Percentiles rank a stretch among this genome's conserved stretches.
Conservation (phyloP, 2,329 filamentous ascomycete species). For the Epichloe gansuensis region DNA sequence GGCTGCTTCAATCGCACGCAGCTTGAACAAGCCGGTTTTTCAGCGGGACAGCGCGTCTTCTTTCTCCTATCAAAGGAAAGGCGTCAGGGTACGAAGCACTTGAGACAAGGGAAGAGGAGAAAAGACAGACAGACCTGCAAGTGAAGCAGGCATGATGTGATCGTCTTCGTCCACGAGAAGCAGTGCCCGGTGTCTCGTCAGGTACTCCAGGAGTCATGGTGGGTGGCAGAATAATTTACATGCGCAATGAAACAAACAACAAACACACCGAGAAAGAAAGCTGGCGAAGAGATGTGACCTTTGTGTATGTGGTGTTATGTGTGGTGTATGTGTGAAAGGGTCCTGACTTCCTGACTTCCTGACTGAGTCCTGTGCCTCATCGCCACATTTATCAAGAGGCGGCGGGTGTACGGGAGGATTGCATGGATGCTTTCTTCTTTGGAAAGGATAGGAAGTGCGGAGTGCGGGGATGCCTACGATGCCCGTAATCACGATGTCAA, state of each 20-base stretch:
- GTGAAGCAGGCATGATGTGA: conserved; percentile 33
- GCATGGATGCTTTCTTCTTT: neutral
- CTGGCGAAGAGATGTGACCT: neutral
- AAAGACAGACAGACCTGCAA: conserved; percentile 27
- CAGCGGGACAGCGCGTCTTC: conserved; percentile 39
- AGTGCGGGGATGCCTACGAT: neutral
- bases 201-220: conserved; percentile 17
- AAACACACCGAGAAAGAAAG: neutral
- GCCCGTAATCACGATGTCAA: neutral
- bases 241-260: neutral
- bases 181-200: conserved; percentile 15
- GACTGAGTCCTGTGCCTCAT: neutral
- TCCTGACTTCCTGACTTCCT: no score
- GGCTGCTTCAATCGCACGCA: conserved; percentile 35
- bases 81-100: neutral
- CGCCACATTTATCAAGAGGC: neutral
- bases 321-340: no score
- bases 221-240: conserved; percentile 1
- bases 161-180: conserved; percentile 23
- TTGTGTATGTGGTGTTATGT: neutral
- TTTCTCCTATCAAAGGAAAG: conserved; percentile 23
- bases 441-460: neutral
- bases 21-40: conserved; percentile 38
- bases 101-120: neutral
- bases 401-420: neutral